These are phyloP conservation scores for Vaccinium corymbosum DNA, from an alignment of 148 eudicot genomes.

Conservation along the genomic window DNA sequence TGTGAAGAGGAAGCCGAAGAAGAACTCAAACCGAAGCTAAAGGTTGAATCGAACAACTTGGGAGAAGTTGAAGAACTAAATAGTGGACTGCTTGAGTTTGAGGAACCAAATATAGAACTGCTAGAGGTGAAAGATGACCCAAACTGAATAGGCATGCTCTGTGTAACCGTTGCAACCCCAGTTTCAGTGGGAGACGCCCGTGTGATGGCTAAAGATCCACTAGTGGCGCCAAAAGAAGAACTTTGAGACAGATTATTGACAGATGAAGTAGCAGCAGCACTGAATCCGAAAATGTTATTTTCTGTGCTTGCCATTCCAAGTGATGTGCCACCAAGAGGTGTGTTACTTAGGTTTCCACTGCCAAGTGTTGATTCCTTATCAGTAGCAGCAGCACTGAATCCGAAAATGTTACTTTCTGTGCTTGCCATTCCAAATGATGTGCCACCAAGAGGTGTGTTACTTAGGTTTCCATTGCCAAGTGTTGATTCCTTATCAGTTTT, in stretches of 20 bases:
- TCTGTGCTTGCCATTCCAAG: constrained; percentile 24
- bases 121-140: constrained; percentile 18
- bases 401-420: constrained; percentile 28
- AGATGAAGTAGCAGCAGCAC: constrained; percentile 24
- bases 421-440: constrained; percentile 25
- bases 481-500: constrained; percentile 31
- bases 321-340: constrained; percentile 26
- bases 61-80: constrained; percentile 24
- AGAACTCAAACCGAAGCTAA: constrained; percentile 31
- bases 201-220: constrained; percentile 21
- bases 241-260: constrained; percentile 24
- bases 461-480: constrained; percentile 21
- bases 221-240: constrained; percentile 24
- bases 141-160: constrained; percentile 24
- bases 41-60: constrained; percentile 20
- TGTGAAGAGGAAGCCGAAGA: constrained; percentile 24
- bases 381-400: constrained; percentile 28
- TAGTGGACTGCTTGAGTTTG: constrained; percentile 4
- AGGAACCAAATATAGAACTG: constrained; percentile 12
- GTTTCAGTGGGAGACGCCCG: constrained; percentile 26
- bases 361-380: constrained; percentile 22
- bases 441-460: constrained; percentile 24
- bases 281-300: constrained; percentile 31
- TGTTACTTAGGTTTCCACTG: constrained; percentile 27
- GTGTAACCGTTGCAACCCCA: constrained; percentile 23